phyloP scores from a whole-genome alignment of 129 eudicot genomes.

The Centrapalus pauciflorus region DNA sequence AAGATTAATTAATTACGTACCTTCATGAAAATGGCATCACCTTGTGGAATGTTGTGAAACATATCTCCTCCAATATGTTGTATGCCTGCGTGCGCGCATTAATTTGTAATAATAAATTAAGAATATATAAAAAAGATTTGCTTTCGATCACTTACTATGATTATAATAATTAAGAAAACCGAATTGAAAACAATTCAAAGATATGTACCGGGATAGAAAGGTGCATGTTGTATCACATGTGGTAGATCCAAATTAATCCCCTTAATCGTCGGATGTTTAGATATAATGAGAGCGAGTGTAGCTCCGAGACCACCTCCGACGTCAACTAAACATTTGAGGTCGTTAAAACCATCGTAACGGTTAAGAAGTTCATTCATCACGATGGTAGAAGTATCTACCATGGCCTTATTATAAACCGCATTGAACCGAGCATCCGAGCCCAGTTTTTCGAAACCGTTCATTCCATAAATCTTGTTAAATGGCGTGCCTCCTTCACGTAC shows the following conservation, averaged over 20 bases:
- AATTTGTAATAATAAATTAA: no score
- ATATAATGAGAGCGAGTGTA: conserved; percentile 16
- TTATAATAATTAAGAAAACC: background rate
- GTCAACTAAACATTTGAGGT: conserved; percentile 20
- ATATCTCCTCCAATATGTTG: conserved; percentile 42
- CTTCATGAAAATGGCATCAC: conserved; percentile 46
- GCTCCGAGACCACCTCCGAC: conserved; percentile 39
- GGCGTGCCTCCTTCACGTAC: conserved; percentile 22
- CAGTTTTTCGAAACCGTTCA: background rate
- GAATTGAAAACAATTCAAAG: no score
- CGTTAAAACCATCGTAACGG: conserved; percentile 22
- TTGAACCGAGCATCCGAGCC: conserved; percentile 4
- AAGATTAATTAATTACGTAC: conserved; percentile 14
- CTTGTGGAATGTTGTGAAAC: conserved; percentile 41
- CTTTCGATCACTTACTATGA: no score
- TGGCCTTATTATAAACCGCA: conserved; percentile 25
- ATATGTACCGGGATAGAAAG: conserved; percentile 19
- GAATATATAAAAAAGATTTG: no score
- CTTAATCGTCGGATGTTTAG: conserved; percentile 23
- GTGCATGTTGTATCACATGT: conserved; percentile 30
- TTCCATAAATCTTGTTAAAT: conserved; percentile 23
- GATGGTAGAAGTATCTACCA: conserved; percentile 16
- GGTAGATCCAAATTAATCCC: conserved; percentile 36
- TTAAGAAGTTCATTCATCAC: conserved; percentile 19
- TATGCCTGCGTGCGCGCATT: conserved; percentile 29